These are phyloP conservation scores for Isochrysis galbana DNA, from an alignment of 78 protist genomes.

Conservation along the genomic window DNA sequence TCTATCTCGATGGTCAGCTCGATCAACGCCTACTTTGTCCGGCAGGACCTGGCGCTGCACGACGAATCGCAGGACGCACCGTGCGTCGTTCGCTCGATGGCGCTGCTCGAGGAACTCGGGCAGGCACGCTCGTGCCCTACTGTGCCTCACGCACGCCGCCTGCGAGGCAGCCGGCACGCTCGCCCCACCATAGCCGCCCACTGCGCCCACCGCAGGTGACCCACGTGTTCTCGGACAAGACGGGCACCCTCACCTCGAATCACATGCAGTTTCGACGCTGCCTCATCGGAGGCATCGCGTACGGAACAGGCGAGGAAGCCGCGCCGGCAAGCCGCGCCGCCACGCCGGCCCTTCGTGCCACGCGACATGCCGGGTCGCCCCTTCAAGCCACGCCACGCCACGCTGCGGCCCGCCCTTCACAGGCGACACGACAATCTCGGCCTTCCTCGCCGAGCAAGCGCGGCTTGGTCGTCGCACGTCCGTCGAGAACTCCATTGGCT, in stretches of 20 bases:
- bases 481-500: too few relatives aligned
- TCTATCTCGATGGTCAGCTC: constrained; percentile 44
- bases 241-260: constrained; percentile 96
- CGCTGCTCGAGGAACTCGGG: constrained; percentile 89
- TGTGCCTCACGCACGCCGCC: too few relatives aligned
- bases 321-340: too few relatives aligned
- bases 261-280: constrained; percentile 67
- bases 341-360: too few relatives aligned
- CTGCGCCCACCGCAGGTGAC: too few relatives aligned
- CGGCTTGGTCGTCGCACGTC: not conserved
- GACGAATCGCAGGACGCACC: not conserved
- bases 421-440: constrained; percentile 6
- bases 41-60: constrained; percentile 50
- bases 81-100: constrained; percentile 60
- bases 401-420: too few relatives aligned
- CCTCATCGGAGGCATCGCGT: not conserved
- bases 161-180: too few relatives aligned
- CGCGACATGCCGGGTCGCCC: too few relatives aligned
- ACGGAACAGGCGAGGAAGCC: too few relatives aligned
- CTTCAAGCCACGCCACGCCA: too few relatives aligned
- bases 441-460: not conserved
- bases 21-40: not conserved
- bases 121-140: too few relatives aligned
- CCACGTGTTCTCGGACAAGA: constrained; percentile 90
- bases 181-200: too few relatives aligned